Evolutionary conservation across 805 yeast genomes (phyloP), one percentile per base, ranked within the genome.

Genomic region (Metschnikowia noctiluminum): DNA sequence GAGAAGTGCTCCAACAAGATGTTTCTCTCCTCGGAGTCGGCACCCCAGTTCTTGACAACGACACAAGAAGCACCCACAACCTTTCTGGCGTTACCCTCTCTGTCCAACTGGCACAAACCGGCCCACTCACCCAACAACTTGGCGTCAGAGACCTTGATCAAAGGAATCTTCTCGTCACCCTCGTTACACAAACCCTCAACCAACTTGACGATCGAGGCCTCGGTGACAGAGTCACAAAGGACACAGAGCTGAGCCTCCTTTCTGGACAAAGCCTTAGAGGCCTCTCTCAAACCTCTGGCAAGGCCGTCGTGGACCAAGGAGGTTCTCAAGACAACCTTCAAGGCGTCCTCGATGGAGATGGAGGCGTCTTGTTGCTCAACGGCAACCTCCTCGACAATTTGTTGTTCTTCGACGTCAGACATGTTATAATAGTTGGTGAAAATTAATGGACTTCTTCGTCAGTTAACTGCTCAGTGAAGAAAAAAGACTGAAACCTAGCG

Each of bases 121-220:
- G 98, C 98, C 99, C 99, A 94, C 84, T 94, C 98, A 85, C 99
- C 99, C 74, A 94, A 85, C 82, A 89, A 88, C 87, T 94, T 94
- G 73, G 98, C 97, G 74, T 94, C 99, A 68, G 98, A 88, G 67
- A 94, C 98, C 87, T 94, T 94, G 87, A 94, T 87, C 78, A 94
- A 83, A 69, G 99, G 98, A 65, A 92, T 89, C 81, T 89, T 88
- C 78, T 85, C 82, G 74, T 89, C 96, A 71, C 95, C 89, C 80
- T 89, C 96, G 83, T 91, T 89, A 84, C 98, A 92, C 73, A 94
- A 86, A 81, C 97, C 98, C 87, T 94, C 98, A 69, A 94, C 94
- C 76, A 94, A 88, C 81, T 91, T 90, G 75, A 87, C 80, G 82
- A 94, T 94, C 65, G 94, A 85, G 68, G 83, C 95, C 85, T 94